Evolutionary conservation across 2,329 filamentous ascomycete genomes (phyloP), one percentile per base, ranked within the genome.

Genomic region (Magnaporthales sp.): DNA sequence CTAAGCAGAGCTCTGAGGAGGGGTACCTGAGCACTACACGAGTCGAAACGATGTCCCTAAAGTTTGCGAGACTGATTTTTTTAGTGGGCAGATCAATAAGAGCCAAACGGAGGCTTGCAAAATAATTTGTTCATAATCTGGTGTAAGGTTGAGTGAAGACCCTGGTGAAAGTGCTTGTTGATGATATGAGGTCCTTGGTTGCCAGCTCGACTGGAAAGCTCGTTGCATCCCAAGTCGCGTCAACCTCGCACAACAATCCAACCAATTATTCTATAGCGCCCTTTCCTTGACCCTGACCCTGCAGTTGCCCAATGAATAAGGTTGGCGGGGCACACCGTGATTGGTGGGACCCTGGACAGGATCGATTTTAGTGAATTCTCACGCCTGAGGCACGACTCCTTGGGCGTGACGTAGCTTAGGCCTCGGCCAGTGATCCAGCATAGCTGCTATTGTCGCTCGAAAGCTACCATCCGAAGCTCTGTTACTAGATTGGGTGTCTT

Each of bases 331-430:
- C 6, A 27, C 27, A 19, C 24, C 38, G 10, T 61, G 9, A 67
- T 67, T 67, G 62, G 66, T 22, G 62, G 5, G 60, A 32, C 27
- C 46, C 60, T 58, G 31, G 27, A 32, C 29, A 56, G 30, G 31
- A 26, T 62, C 38, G 38, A 32, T 29, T 62, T 30, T 30, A 38
- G 11, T 46, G 19, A n/a, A 11, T 24, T 51, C 26, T n/a, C 19
- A 62, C 60, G 64, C 64, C 64, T 66, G 51, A 66, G 54, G 64
- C 64, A 27, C 54, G 29, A 46, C 22, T 62, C n/a, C 27, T 61
- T 61, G 58, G 24, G n/a, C 56, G 64, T 66, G 64, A 66, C 64
- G 64, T 66, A 66, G 64, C n/a, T 66, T 31, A 30, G 51, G 54
- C 64, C 64, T 66, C 64, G 64, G 64, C 56, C 56, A n/a, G 56